phyloP scores from a whole-genome alignment of 257 asterid species.

The Solanum piurae region DNA sequence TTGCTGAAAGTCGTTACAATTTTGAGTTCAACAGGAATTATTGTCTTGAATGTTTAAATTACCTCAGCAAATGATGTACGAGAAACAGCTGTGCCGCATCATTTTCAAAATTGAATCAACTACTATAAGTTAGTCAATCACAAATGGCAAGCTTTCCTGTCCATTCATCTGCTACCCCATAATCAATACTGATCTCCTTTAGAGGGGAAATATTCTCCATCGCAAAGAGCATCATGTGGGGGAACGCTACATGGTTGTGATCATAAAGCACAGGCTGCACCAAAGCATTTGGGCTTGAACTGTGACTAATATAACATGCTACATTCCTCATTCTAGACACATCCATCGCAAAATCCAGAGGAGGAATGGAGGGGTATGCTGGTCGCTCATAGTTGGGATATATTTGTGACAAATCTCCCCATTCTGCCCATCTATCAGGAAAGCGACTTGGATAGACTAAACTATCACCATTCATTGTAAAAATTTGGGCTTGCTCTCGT shows the following conservation, averaged over 20 bases:
- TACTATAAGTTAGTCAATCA: conserved; percentile 19
- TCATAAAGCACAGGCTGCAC: conserved; percentile 80
- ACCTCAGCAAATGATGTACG: conserved; percentile 25
- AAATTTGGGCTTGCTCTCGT: conserved; percentile 55
- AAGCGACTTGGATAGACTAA: conserved; percentile 71
- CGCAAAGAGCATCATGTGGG: conserved; percentile 85
- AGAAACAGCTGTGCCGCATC: background rate
- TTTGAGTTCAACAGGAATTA: background rate
- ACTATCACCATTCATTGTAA: conserved; percentile 84
- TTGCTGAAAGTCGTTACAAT: background rate
- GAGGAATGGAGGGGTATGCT: conserved; percentile 50
- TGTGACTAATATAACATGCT: conserved; percentile 86
- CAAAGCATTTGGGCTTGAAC: conserved; percentile 56
- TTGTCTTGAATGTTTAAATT: conserved; percentile 3
- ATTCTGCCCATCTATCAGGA: conserved; percentile 67
- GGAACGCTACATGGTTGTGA: conserved; percentile 66
- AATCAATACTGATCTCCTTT: conserved; percentile 75
- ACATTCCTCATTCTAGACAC: conserved; percentile 80
- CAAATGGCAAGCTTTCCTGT: conserved; percentile 71
- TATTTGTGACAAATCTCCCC: conserved; percentile 67
- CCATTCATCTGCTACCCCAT: conserved; percentile 73
- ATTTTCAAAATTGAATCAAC: conserved; percentile 10
- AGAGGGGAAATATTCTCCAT: conserved; percentile 86
- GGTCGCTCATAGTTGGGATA: conserved; percentile 52
- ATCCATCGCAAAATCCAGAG: conserved; percentile 79